A percentile compares a stretch with the other conserved stretches of the same genome.
phyloP scores from a whole-genome alignment of 164 flowering plant species.

The Tetracentron sinense region DNA sequence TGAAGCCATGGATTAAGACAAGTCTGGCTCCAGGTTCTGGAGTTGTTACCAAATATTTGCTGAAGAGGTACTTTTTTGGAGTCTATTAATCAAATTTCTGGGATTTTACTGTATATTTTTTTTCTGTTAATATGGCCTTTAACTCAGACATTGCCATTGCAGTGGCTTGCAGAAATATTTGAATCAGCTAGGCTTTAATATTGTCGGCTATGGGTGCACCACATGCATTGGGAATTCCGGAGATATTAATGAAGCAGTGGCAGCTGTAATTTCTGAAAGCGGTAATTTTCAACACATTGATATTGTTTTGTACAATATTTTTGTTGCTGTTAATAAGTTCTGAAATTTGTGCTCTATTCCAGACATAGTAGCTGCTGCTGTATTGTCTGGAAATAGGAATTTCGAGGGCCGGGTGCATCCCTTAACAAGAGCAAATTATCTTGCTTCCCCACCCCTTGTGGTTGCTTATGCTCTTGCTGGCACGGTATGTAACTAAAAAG shows the following conservation, averaged over 20 bases:
- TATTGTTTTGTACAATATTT: too few species aligned
- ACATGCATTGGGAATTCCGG: conserved; percentile 93
- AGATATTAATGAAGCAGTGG: conserved; percentile 71
- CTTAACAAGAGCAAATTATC: conserved; percentile 89
- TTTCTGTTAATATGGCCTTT: conserved; percentile 2
- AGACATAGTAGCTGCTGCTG: conserved; percentile 92
- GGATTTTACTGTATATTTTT: neutral
- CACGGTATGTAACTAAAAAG: conserved; percentile 40
- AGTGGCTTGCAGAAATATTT: conserved; percentile 82
- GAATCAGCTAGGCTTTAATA: conserved; percentile 65
- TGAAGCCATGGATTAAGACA: conserved; percentile 87
- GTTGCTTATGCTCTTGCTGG: conserved; percentile 99
- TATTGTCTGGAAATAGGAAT: conserved; percentile 94
- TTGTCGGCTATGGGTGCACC: conserved; percentile 91
- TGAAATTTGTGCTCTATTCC: too few species aligned
- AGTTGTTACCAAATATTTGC: conserved; percentile 78
- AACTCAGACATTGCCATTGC: conserved; percentile 19
- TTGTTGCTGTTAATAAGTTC: too few species aligned
- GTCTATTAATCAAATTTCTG: too few species aligned
- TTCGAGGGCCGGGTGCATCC: conserved; percentile 99
- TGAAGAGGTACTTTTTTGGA: conserved; percentile 51
- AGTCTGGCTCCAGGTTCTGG: conserved; percentile 94
- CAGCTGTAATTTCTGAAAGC: conserved; percentile 66
- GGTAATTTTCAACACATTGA: too few species aligned
- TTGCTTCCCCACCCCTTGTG: conserved; percentile 94